Conservation (phyloP, 805 yeast genomes). For the Yamadazyma sp. region DNA sequence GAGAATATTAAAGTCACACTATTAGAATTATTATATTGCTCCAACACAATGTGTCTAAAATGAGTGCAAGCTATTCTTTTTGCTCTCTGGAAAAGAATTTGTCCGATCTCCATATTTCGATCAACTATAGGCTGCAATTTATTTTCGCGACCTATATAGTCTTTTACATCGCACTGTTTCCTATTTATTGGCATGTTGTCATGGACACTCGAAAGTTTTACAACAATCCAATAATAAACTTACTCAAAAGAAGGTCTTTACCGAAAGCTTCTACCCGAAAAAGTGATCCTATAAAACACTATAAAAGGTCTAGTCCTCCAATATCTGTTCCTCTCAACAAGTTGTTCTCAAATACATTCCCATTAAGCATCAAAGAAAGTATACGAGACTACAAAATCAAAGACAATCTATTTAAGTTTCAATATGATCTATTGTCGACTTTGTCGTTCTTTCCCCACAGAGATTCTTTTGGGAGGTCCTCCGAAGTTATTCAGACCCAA, state of each 20-base stretch:
- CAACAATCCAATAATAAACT: conserved; percentile 3
- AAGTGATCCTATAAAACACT: conserved; percentile 19
- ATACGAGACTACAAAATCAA: conserved; percentile 48
- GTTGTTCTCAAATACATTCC: conserved; percentile 56
- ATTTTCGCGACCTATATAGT: not conserved
- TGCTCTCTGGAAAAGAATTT: too few relatives aligned
- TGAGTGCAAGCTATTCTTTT: too few relatives aligned
- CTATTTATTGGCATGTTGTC: conserved; percentile 1
- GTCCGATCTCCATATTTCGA: not conserved
- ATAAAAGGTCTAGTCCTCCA: conserved; percentile 61
- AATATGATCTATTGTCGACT: conserved; percentile 43
- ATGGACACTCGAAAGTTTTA: conserved; percentile 11
- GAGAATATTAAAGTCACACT: too few relatives aligned
- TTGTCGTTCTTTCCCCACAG: conserved; percentile 48
- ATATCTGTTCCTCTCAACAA: conserved; percentile 62
- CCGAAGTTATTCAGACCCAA: conserved; percentile 32
- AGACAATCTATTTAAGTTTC: conserved; percentile 42
- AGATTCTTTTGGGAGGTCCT: conserved; percentile 27
- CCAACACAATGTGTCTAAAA: too few relatives aligned
- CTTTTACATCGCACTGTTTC: conserved; percentile 2
- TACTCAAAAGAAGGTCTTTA: conserved; percentile 1
- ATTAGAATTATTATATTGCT: too few relatives aligned
- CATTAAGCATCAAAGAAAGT: conserved; percentile 53
- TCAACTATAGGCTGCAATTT: conserved; percentile 1
- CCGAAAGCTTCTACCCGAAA: conserved; percentile 3